Evolutionary conservation across 768 basidiomycete species (phyloP), one percentile per base, ranked within the genome.

Genomic region (Rhodotorula toruloides): DNA sequence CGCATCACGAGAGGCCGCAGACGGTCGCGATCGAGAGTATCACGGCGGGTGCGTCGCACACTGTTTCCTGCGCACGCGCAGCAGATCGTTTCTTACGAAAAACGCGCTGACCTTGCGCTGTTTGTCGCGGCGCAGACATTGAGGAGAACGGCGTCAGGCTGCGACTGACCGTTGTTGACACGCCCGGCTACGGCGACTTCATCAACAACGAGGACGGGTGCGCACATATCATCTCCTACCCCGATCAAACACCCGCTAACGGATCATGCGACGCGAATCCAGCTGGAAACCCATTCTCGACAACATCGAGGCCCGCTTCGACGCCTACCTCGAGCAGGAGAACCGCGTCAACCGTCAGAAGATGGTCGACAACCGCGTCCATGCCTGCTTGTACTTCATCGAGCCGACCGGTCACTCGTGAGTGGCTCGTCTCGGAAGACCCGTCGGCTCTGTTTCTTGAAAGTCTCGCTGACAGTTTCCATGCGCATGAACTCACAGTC

Each of bases 221-320:
- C 71, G 80, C 71, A 71, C 73, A n/a, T 10, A 16, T 19, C 3
- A 21, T 39, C 22, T 27, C 27, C 54, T 43, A 54, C 58, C 63
- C 62, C 4, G 21, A 10, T n/a, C 19, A 34, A 25, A 43, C n/a
- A 10, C 31, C 5, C 56, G 17, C 21, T 39, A 32, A 50, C 54
- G 48, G 40, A 25, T 36, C 37, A 44, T 48, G 9, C 54, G 34
- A 2, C 39, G 54, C 37, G 37, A 34, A n/a, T 59, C 31, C 72
- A 96, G 94, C 78, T 99, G 96, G 96, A 92, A 90, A 78, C 96
- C 96, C 58, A 94, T 99, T 71, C 84, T 97, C 27, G 93, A 98
- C 78, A 91, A 97, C 81, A 96, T 99, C 69, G 96, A 98, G 78
- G 87, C 90, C 43, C 90, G 96, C 58, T 98, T 96, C 74, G 96